Evolutionary conservation across 2,329 filamentous ascomycete species (phyloP), one percentile per base, ranked within the genome.

Genomic region (Thermoascus crustaceus): DNA sequence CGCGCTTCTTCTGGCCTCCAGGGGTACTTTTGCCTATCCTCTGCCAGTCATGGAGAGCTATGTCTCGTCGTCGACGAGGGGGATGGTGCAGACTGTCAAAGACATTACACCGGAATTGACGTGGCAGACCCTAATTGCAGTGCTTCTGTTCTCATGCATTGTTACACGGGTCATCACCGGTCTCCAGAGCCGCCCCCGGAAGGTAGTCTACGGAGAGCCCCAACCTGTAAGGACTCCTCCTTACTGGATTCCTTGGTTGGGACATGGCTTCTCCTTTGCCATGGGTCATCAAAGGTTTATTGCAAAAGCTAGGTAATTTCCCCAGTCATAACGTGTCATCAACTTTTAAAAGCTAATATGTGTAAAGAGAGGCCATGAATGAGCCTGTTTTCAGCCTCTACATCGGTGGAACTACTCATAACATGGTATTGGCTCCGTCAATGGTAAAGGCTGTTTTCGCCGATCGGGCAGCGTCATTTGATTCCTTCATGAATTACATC

Each of bases 191-290:
- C 43, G 44, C n/a, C 48, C 48, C 18, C 45, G 41, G 32, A 39
- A 33, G 13, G 37, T 35, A 21, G 42, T 44, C 30, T 31, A 47
- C n/a, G 47, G 47, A n/a, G 43, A 49, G 22, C 35, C 53, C 25
- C 51, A 51, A 44, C 57, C 55, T 35, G 64, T 73, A 40, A 69
- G 68, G 51, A 54, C 64, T 37, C 44, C 71, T 14, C 73, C 74
- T 18, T 80, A 80, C 54, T 80, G 73, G 71, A 52, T 80, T 5
- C 76, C 76, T 2, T 62, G 71, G 34, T 22, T 79, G 6, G 72
- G 74, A 24, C 73, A 80, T 58, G 61, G 68, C 5, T 46, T 70
- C 25, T 57, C 55, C 13, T 70, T 76, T 44, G 53, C 65, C 13
- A 61, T 67, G 47, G 52, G 67, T 25, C 63, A 66, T 32, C 56